These are phyloP conservation scores for Syncephalastrum contaminatum DNA, from an alignment of 371 early-diverging fungal genomes.

Conservation along the genomic window DNA sequence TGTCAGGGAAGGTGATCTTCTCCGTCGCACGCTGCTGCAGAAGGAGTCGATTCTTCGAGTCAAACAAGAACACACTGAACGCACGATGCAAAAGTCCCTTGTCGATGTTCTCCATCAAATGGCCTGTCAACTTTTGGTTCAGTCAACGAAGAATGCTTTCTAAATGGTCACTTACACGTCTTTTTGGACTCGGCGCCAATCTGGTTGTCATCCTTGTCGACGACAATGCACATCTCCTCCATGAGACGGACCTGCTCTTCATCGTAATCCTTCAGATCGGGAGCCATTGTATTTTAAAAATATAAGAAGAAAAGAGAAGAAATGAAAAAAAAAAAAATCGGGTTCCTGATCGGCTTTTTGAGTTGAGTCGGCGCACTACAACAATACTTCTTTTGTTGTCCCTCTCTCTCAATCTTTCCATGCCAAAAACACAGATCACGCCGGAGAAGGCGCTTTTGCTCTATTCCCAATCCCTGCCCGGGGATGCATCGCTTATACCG, in stretches of 20 bases:
- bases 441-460: constrained; percentile 1
- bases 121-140: constrained; percentile 51
- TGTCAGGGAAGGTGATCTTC: constrained; percentile 97
- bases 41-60: constrained; percentile 74
- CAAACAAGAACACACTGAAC: constrained; percentile 95
- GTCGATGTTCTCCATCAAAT: constrained; percentile 86
- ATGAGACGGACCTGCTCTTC: constrained; percentile 91
- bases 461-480: background rate
- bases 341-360: too few species aligned
- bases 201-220: constrained; percentile 82
- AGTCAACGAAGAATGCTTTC: background rate
- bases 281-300: constrained; percentile 33
- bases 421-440: background rate
- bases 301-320: too few species aligned
- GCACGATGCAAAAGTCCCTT: constrained; percentile 93
- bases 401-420: too few species aligned
- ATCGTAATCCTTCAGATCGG: constrained; percentile 70
- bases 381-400: too few species aligned
- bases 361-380: too few species aligned
- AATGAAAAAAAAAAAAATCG: too few species aligned
- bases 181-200: constrained; percentile 90
- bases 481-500: background rate
- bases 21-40: constrained; percentile 93
- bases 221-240: constrained; percentile 95
- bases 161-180: constrained; percentile 67